phyloP scores from a whole-genome alignment of 306 rosid genomes.

The Psophocarpus tetragonolobus region DNA sequence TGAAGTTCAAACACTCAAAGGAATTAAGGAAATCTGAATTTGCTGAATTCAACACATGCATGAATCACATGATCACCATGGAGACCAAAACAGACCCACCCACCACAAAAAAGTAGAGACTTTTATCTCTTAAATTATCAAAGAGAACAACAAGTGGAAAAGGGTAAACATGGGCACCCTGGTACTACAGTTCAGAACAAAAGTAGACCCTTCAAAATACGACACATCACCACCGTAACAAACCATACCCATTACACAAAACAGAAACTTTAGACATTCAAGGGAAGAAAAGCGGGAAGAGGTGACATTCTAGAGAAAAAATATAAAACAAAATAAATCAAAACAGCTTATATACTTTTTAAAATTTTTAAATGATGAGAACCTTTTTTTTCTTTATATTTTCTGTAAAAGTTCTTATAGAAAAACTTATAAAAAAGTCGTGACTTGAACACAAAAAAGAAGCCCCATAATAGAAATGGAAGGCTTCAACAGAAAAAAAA shows the following conservation, averaged over 20 bases:
- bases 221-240: background rate
- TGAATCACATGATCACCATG: background rate
- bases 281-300: background rate
- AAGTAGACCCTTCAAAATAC: background rate
- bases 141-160: too few species aligned
- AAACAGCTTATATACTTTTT: too few species aligned
- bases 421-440: too few species aligned
- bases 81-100: background rate
- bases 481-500: background rate
- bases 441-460: too few species aligned
- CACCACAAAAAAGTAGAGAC: conserved; percentile 1
- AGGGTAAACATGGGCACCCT: background rate
- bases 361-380: too few species aligned
- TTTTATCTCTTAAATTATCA: background rate
- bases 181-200: background rate
- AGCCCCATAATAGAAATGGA: too few species aligned
- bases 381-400: too few species aligned
- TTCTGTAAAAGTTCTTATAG: too few species aligned
- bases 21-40: background rate
- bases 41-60: background rate
- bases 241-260: background rate
- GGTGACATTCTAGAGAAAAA: too few species aligned
- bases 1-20: background rate
- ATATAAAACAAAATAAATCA: too few species aligned
- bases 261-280: background rate